Evolutionary conservation across 164 flowering plant species (phyloP).

Genomic region (Liquidambar formosana): DNA sequence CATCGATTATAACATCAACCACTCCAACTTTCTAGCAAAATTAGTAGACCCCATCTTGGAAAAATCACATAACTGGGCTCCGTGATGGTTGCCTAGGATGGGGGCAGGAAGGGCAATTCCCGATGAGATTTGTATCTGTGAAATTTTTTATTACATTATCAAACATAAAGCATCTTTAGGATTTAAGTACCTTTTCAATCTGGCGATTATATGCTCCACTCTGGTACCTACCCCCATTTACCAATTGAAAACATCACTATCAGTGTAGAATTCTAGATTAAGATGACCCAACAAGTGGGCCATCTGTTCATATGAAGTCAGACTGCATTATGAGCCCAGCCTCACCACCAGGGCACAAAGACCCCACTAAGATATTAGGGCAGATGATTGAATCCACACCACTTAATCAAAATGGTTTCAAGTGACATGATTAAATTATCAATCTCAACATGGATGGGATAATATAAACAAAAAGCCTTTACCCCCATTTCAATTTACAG

Average conservation of each 20-base stretch:
- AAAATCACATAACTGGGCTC: background rate
- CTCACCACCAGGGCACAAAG: background rate
- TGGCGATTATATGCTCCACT: background rate
- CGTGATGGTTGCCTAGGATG: background rate
- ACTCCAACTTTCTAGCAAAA: background rate
- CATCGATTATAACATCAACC: background rate
- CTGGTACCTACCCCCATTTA: background rate
- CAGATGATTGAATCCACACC: background rate
- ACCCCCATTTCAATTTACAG: too few species aligned
- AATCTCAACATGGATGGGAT: background rate
- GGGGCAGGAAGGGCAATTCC: background rate
- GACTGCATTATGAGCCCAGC: background rate
- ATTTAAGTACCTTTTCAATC: slow-evolving; percentile 6
- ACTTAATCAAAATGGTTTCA: background rate
- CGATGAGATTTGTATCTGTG: background rate
- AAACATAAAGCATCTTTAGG: background rate
- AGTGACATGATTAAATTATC: background rate
- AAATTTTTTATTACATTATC: background rate
- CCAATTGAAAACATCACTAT: background rate
- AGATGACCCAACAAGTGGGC: background rate
- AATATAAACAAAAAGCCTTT: background rate
- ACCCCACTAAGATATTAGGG: background rate
- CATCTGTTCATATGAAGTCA: background rate
- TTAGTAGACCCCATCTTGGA: background rate
- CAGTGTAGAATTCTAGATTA: background rate